Evolutionary conservation across 352 stramenopile species (phyloP).

Genomic region (Globisporangium cederbergense): DNA sequence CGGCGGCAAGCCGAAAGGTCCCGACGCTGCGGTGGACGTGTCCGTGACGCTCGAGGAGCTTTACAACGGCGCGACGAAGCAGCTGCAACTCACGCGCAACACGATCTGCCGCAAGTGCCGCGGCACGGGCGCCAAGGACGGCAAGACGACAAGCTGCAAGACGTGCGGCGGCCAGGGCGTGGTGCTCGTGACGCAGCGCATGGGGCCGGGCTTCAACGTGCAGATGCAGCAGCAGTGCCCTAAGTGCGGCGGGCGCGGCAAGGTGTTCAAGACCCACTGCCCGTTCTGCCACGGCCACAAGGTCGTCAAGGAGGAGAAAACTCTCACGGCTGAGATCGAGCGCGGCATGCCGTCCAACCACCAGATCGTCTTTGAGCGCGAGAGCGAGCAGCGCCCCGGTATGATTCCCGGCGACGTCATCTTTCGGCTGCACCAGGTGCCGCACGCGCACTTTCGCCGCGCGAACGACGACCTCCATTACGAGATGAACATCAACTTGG

Average conservation of each 20-base stretch:
- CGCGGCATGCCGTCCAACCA: constrained; percentile 79
- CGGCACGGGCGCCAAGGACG: constrained; percentile 77
- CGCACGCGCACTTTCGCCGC: constrained; percentile 87
- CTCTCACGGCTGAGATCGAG: constrained; percentile 75
- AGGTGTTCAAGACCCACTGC: constrained; percentile 94
- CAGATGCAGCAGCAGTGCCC: constrained; percentile 89
- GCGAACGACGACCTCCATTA: constrained; percentile 94
- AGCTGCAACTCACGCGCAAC: constrained; percentile 63
- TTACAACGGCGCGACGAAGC: constrained; percentile 80
- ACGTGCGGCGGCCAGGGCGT: constrained; percentile 68
- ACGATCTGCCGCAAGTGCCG: constrained; percentile 86
- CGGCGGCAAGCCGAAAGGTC: constrained; percentile 61
- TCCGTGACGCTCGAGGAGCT: constrained; percentile 81
- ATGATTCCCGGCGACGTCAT: constrained; percentile 93
- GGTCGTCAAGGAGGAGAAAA: constrained; percentile 79
- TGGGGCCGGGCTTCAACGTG: constrained; percentile 82
- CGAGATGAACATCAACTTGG: constrained; percentile 93
- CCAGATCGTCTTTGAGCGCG: constrained; percentile 84
- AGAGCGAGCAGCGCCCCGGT: constrained; percentile 80
- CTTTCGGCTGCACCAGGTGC: constrained; percentile 91
- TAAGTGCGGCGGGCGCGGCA: constrained; percentile 86
- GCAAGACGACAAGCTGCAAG: constrained; percentile 74
- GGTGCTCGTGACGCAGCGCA: constrained; percentile 80
- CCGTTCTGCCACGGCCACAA: constrained; percentile 86
- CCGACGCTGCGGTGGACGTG: constrained; percentile 73